Evolutionary conservation across 768 basidiomycete genomes (phyloP).

Genomic region (Lentinula detonsa): DNA sequence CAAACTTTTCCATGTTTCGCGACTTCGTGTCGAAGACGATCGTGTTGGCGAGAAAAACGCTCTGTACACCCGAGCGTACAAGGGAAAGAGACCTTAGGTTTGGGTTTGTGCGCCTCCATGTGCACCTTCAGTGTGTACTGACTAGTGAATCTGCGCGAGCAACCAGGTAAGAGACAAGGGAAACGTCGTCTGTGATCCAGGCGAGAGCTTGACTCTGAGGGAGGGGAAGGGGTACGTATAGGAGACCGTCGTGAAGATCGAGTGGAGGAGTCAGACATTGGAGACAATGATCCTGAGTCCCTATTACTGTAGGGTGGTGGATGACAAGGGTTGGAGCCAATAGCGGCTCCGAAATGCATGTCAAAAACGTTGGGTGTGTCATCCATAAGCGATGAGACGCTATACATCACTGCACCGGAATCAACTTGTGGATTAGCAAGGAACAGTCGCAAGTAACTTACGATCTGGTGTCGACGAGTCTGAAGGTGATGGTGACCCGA

Average conservation of each 20-base stretch:
- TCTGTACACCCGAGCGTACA: constrained; percentile 52
- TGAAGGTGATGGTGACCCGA: neutral
- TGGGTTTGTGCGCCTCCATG: constrained; percentile 49
- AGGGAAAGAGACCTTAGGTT: constrained; percentile 39
- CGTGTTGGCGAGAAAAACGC: constrained; percentile 51
- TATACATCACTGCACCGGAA: neutral
- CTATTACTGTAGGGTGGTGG: neutral
- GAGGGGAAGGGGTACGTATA: constrained; percentile 1
- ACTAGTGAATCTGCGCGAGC: constrained; percentile 44
- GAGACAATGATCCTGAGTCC: neutral
- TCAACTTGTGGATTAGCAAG: neutral
- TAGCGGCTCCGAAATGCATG: constrained; percentile 2
- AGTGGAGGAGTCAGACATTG: neutral
- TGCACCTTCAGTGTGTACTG: constrained; percentile 52
- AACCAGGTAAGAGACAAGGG: constrained; percentile 41
- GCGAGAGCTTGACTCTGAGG: neutral
- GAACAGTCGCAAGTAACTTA: neutral
- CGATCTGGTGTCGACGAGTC: neutral
- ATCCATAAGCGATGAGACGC: neutral
- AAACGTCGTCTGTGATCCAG: constrained; percentile 26
- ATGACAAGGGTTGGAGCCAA: neutral
- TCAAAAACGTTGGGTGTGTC: constrained; percentile 4
- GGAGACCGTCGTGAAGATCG: neutral
- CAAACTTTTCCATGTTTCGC: constrained; percentile 53
- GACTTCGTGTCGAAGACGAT: constrained; percentile 52